Percentiles rank a stretch among this genome's conserved stretches.
Evolutionary conservation across 345 rosid genomes (phyloP).

Genomic region (Salix arbutifolia): DNA sequence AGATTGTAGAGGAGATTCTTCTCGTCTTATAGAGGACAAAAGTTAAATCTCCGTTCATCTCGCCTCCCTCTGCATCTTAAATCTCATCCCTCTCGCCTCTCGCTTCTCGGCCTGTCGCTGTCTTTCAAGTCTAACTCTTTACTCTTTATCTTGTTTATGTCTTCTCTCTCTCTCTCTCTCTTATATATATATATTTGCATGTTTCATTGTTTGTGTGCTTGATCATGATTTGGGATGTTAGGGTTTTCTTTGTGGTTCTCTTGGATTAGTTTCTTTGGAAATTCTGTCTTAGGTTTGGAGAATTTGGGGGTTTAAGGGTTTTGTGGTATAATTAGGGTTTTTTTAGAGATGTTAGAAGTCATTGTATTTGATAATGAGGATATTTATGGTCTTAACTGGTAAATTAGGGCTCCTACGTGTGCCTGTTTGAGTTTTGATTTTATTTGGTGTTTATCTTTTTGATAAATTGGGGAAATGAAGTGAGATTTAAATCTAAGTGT

Average conservation of each 20-base stretch:
- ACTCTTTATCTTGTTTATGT: neutral
- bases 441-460: neutral
- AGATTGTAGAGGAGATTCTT: too few relatives aligned
- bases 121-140: conserved; percentile 55
- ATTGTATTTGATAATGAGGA: neutral
- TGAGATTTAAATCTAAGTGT: neutral
- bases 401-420: neutral
- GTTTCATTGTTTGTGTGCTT: neutral
- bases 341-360: neutral
- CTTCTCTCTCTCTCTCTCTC: neutral
- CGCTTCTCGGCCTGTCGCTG: too few relatives aligned
- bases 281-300: neutral
- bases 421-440: neutral
- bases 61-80: too few relatives aligned
- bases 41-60: too few relatives aligned
- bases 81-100: too few relatives aligned
- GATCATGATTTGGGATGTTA: neutral
- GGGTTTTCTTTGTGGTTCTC: conserved; percentile 8
- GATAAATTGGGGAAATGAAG: neutral
- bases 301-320: neutral
- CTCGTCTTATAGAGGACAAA: too few relatives aligned
- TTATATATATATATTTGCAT: neutral
- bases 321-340: neutral
- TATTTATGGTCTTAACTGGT: neutral
- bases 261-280: neutral